Evolutionary conservation across 2,329 filamentous ascomycete genomes (phyloP), one percentile per base, ranked within the genome.

Genomic region (Ophiocordyceps unilateralis): DNA sequence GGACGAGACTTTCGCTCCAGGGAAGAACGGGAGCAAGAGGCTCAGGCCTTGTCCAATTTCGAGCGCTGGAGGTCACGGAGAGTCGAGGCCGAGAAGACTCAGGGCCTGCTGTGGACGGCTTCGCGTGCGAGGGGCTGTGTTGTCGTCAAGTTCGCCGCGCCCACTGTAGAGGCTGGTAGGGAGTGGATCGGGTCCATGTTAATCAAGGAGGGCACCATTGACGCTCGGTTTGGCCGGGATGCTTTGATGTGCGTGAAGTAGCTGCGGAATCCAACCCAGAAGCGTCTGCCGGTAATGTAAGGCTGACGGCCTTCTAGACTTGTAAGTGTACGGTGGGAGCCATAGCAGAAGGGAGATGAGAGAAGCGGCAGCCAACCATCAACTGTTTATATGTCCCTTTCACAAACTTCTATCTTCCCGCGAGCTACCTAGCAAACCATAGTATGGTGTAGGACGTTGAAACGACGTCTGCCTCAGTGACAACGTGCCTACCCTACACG

Each of bases 81-180:
- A 46, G 64, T 81, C 19, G 55, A 59, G 43, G 65, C 68, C 54
- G 83, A 91, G 58, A 69, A 62, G 47, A 55, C 61, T 10, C 65
- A 71, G 41, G 73, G 73, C 15, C 60, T 93, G 4, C 66, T 89
- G 4, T 94, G 87, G 85, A 88, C 86, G 22, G 84, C 83, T 12
- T 83, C 87, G 14, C 73, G 72, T 22, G 77, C 93, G 28, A 72
- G 87, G 43, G 81, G 85, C 4, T 94, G 89, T 54, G 81, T 91
- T 4, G 71, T 95, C 22, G 81, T 96, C 51, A 96, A 96, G 59
- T 93, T 96, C 58, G 86, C 84, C 1, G 84, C 88, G 1, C 71
- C 69, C 43, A 81, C 80, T 39, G 81, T 94, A 21, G 87, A 96
- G 58, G 81, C 80, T 22, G 87, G 81, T 4, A 76, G 83, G 50